These are phyloP conservation scores for Conidiobolus incongruus DNA, from an alignment of 371 early-diverging fungal species.

Conservation along the genomic window DNA sequence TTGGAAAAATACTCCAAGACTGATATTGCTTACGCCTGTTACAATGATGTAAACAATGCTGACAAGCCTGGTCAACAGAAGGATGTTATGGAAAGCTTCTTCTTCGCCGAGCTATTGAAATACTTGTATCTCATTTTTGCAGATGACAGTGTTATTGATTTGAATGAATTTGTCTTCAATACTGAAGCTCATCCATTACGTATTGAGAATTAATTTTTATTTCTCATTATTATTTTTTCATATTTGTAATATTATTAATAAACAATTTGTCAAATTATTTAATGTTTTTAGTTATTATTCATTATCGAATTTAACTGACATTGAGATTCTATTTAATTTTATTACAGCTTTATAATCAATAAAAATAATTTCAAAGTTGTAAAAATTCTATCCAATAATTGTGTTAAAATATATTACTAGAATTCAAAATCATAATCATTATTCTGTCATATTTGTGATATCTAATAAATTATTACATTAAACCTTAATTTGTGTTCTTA, in stretches of 20 bases:
- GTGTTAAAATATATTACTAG: too few relatives aligned
- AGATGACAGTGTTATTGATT: slow-evolving; percentile 10
- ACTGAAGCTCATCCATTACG: slow-evolving; percentile 77
- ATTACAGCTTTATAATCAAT: too few relatives aligned
- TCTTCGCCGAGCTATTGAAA: slow-evolving; percentile 79
- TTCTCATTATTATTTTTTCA: too few relatives aligned
- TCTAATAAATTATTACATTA: background rate
- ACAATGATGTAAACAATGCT: background rate
- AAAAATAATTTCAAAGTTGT: too few relatives aligned
- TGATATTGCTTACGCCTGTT: background rate
- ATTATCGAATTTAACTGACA: too few relatives aligned
- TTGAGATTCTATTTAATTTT: too few relatives aligned
- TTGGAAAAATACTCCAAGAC: background rate
- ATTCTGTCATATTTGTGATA: background rate
- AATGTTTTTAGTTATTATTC: too few relatives aligned
- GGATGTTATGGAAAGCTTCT: slow-evolving; percentile 82
- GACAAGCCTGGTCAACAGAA: slow-evolving; percentile 18
- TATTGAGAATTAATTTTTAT: too few relatives aligned
- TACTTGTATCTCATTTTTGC: slow-evolving; percentile 85
- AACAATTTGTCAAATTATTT: too few relatives aligned
- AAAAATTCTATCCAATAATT: too few relatives aligned
- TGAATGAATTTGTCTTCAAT: slow-evolving; percentile 64
- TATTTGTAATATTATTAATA: too few relatives aligned
- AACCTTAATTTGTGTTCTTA: background rate
- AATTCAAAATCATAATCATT: background rate